Evolutionary conservation across 2,329 filamentous ascomycete species (phyloP).

Genomic region (Aspergillus amoenus): DNA sequence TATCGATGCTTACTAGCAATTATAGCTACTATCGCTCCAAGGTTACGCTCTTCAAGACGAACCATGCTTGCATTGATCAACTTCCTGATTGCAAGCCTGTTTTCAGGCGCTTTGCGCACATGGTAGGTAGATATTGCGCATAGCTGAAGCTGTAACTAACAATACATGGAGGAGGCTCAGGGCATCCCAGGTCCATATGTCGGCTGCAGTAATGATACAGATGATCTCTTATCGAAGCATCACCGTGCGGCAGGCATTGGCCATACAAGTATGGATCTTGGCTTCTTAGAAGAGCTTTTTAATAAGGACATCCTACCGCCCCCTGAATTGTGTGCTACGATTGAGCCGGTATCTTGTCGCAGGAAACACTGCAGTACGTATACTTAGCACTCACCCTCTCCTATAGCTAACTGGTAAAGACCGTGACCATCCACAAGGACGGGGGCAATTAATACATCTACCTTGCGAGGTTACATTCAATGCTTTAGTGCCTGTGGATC

Average conservation of each 20-base stretch:
- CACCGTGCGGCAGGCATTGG: not conserved
- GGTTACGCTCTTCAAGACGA: not conserved
- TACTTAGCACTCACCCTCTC: not conserved
- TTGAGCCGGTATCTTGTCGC: not conserved
- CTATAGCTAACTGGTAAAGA: constrained; percentile 1
- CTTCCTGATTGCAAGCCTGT: constrained; percentile 11
- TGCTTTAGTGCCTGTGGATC: constrained; percentile 13
- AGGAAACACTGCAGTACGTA: not conserved
- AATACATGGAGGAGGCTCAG: not conserved
- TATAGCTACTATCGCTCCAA: constrained; percentile 12
- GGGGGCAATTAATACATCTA: constrained; percentile 2
- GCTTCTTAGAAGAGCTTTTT: constrained; percentile 12
- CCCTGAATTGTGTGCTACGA: constrained; percentile 8
- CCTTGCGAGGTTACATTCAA: constrained; percentile 10
- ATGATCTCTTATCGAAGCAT: constrained; percentile 1
- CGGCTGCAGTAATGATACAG: constrained; percentile 2
- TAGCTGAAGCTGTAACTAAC: not conserved
- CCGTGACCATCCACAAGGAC: constrained; percentile 11
- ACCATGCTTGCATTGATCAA: constrained; percentile 4
- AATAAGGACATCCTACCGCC: constrained; percentile 2
- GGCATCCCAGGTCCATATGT: constrained; percentile 5
- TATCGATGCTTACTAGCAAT: constrained; percentile 1
- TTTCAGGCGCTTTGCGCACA: constrained; percentile 2
- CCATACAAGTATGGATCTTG: not conserved
- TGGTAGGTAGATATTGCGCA: not conserved